These are phyloP conservation scores for Cercospora brassicicola DNA, from an alignment of 2,329 filamentous ascomycete species.

Conservation along the genomic window DNA sequence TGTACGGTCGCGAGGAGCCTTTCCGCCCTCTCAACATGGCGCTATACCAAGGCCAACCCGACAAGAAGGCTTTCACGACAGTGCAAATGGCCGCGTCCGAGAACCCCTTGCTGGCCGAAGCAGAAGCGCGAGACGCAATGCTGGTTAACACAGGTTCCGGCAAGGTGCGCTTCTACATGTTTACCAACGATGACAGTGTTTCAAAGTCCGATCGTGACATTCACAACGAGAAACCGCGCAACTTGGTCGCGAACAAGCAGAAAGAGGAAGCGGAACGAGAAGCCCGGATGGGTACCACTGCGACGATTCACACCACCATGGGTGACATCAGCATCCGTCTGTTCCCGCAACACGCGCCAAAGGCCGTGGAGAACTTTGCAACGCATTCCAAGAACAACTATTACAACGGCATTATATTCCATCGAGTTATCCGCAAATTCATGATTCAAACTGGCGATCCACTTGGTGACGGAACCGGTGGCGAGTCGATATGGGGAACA, in stretches of 20 bases:
- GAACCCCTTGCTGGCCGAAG: slow-evolving; percentile 90
- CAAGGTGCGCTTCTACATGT: slow-evolving; percentile 96
- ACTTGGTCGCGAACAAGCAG: slow-evolving; percentile 53
- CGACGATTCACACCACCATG: slow-evolving; percentile 85
- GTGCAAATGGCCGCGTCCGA: slow-evolving; percentile 95
- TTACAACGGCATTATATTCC: slow-evolving; percentile 97
- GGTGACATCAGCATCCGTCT: slow-evolving; percentile 92
- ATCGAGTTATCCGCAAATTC: slow-evolving; percentile 94
- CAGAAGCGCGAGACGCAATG: slow-evolving; percentile 86
- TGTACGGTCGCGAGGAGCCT: slow-evolving; percentile 87
- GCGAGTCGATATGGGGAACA: slow-evolving; percentile 88
- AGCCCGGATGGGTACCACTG: slow-evolving; percentile 72
- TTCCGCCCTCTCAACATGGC: slow-evolving; percentile 80
- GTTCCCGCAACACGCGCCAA: slow-evolving; percentile 89
- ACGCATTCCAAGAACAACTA: slow-evolving; percentile 87
- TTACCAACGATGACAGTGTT: slow-evolving; percentile 83
- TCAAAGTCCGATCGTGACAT: slow-evolving; percentile 84
- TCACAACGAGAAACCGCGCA: slow-evolving; percentile 87
- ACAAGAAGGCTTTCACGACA: slow-evolving; percentile 89
- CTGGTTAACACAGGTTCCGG: slow-evolving; percentile 78
- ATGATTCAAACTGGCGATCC: slow-evolving; percentile 95
- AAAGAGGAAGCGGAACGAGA: slow-evolving; percentile 59
- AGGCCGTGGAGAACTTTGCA: slow-evolving; percentile 95
- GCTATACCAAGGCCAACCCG: slow-evolving; percentile 91
- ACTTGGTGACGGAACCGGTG: slow-evolving; percentile 82